phyloP scores from a whole-genome alignment of 129 eudicot genomes.

The Lactuca sativa region DNA sequence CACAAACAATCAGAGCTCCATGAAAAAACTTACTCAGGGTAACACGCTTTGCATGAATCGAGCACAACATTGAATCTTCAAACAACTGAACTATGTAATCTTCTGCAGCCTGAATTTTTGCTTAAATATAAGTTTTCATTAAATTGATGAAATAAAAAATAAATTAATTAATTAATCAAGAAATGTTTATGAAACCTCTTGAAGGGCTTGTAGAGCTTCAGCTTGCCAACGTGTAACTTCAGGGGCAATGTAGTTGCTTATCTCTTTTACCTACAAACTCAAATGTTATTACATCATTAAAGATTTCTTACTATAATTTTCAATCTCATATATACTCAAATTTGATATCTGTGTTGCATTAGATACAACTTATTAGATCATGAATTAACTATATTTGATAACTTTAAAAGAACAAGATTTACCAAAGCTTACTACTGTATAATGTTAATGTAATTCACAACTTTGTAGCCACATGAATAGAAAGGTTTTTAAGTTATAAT shows the following conservation, averaged over 20 bases:
- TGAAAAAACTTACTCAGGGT: constrained; percentile 71
- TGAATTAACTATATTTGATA: background rate
- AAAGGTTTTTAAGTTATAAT: constrained; percentile 12
- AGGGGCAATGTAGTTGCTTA: constrained; percentile 40
- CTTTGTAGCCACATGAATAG: constrained; percentile 9
- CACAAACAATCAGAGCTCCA: background rate
- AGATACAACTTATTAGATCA: constrained; percentile 9
- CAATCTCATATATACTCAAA: background rate
- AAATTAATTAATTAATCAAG: no score
- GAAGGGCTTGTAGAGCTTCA: constrained; percentile 67
- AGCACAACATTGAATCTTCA: constrained; percentile 83
- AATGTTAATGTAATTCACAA: background rate
- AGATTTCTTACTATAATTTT: background rate
- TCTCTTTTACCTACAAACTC: constrained; percentile 54
- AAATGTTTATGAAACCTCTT: constrained; percentile 50
- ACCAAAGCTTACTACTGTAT: background rate
- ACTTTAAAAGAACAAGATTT: background rate
- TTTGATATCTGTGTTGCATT: background rate
- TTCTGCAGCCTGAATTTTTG: constrained; percentile 73
- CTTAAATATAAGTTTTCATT: background rate
- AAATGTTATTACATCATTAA: background rate
- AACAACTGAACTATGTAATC: constrained; percentile 64
- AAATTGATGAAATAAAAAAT: no score
- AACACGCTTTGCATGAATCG: constrained; percentile 87
- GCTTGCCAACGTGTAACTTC: constrained; percentile 62